Base-by-base conservation (phyloP, 441 rosid genomes). In the Croton setiger region DNA sequence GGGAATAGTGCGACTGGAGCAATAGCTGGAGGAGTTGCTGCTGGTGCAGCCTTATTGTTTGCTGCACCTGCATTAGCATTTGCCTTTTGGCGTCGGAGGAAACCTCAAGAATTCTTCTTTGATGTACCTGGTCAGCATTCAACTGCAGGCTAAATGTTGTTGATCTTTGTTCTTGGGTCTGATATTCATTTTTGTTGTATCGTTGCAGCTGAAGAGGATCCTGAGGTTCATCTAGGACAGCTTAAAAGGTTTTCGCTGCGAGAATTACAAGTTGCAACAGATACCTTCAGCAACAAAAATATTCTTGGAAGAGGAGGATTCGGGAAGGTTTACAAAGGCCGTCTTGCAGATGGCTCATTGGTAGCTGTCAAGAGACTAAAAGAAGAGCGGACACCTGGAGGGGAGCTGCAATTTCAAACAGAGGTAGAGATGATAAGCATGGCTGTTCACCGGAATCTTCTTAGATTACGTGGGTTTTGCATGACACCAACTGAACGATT, bases 361-460 rank as follows among this genome's bases (percentile, higher is more conserved):
- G 98, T 92, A 7, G 98, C 98, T 59, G 98, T 92, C 18, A 92
- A 92, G 70, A 83, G 95, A 75, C 84, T 92, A 67, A 92, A 92
- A 67, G 98, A 88, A 72, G 98, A 92, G 81, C 91, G 96, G 15
- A 88, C 98, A 5, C 98, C 96, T 31, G 95, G 98, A 33, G 96
- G 98, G 21, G 96, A 92, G 80, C 76, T 92, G 75, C 98, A 92
- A 78, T 92, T 92, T 86, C 98, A 92, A 67, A 92, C 96, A 41
- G 96, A 92, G 76, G 96, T 92, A 0, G 98, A 92, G 80, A 92
- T 92, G 96, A 92, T 92, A 69, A 90, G 96, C 80, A 92, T 92
- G 98, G 98, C 96, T 49, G 96, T 92, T 67, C 98, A 92, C 73
- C 84, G 96, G 47, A 90, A 92, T 79, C 96, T 92, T 63, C 82